A percentile compares a stretch with the other conserved stretches of the same genome.
Evolutionary conservation across 2,329 filamentous ascomycete species (phyloP).

Genomic region (Fusarium siculi): DNA sequence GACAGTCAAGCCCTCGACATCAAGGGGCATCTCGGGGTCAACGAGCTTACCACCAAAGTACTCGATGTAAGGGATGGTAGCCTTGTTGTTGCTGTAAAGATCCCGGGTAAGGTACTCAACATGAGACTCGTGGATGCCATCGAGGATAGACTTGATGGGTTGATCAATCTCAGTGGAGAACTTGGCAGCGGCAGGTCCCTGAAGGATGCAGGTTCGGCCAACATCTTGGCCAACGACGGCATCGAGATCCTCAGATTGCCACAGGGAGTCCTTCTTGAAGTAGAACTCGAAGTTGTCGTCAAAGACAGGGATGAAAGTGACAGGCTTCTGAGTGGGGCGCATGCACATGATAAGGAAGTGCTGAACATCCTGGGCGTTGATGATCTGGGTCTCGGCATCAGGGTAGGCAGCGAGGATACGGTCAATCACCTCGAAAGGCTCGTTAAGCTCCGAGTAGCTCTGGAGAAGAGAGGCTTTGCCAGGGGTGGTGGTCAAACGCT

Average conservation of each 20-base stretch:
- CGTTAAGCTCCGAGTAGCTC: slow-evolving; percentile 86
- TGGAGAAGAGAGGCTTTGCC: slow-evolving; percentile 86
- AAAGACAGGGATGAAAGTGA: slow-evolving; percentile 93
- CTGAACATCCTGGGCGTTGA: slow-evolving; percentile 98
- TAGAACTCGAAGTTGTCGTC: slow-evolving; percentile 99
- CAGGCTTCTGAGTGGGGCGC: slow-evolving; percentile 92
- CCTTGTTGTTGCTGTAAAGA: slow-evolving; percentile 78
- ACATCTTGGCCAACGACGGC: slow-evolving; percentile 97
- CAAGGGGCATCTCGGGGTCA: slow-evolving; percentile 75
- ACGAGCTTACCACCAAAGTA: slow-evolving; percentile 94
- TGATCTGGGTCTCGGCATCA: slow-evolving; percentile 87
- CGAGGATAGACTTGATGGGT: slow-evolving; percentile 93
- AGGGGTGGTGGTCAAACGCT: slow-evolving; percentile 83
- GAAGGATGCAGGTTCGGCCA: slow-evolving; percentile 93
- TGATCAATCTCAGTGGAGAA: slow-evolving; percentile 92
- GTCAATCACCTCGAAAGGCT: slow-evolving; percentile 82
- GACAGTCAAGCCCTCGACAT: slow-evolving; percentile 87
- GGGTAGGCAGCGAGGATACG: slow-evolving; percentile 85
- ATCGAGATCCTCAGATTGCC: slow-evolving; percentile 98
- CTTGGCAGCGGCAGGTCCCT: slow-evolving; percentile 91
- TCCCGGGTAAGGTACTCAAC: slow-evolving; percentile 83
- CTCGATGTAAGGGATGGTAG: slow-evolving; percentile 84
- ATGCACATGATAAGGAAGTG: slow-evolving; percentile 95
- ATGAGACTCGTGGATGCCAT: slow-evolving; percentile 88
- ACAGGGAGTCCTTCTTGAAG: slow-evolving; percentile 99